Evolutionary conservation across 371 early-diverging fungal species (phyloP).

Genomic region (Rhizomucor miehei): DNA sequence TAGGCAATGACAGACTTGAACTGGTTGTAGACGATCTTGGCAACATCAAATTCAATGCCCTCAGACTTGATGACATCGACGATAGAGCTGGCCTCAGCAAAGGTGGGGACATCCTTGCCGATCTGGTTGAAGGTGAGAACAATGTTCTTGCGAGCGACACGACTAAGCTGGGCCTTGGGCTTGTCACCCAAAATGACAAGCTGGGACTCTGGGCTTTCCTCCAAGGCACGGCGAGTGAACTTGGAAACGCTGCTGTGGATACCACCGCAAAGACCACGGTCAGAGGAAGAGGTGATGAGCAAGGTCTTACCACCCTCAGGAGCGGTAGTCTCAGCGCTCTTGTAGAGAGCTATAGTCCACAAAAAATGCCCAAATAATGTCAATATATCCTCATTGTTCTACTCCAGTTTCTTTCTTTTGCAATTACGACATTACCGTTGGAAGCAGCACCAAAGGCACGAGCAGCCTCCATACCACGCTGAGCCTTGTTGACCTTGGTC

Average conservation of each 20-base stretch:
- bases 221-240: slow-evolving; percentile 68
- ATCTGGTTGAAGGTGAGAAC: slow-evolving; percentile 86
- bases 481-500: slow-evolving; percentile 95
- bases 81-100: slow-evolving; percentile 83
- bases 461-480: slow-evolving; percentile 91
- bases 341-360: slow-evolving; percentile 71
- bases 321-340: slow-evolving; percentile 73
- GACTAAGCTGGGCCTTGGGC: slow-evolving; percentile 88
- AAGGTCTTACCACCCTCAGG: slow-evolving; percentile 58
- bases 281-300: slow-evolving; percentile 88
- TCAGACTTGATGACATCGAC: slow-evolving; percentile 74
- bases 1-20: slow-evolving; percentile 94
- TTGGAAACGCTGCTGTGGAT: slow-evolving; percentile 96
- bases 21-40: slow-evolving; percentile 88
- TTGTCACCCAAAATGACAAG: slow-evolving; percentile 91
- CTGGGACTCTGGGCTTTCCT: slow-evolving; percentile 48
- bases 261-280: slow-evolving; percentile 99
- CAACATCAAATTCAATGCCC: slow-evolving; percentile 69
- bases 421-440: slow-evolving; percentile 16
- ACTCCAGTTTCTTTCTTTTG: background rate
- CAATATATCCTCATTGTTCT: background rate
- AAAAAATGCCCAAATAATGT: background rate
- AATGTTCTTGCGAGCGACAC: slow-evolving; percentile 74
- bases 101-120: slow-evolving; percentile 88
- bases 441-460: slow-evolving; percentile 84